Evolutionary conservation across 371 early-diverging fungal genomes (phyloP).

Genomic region (Mucor ambiguus): DNA sequence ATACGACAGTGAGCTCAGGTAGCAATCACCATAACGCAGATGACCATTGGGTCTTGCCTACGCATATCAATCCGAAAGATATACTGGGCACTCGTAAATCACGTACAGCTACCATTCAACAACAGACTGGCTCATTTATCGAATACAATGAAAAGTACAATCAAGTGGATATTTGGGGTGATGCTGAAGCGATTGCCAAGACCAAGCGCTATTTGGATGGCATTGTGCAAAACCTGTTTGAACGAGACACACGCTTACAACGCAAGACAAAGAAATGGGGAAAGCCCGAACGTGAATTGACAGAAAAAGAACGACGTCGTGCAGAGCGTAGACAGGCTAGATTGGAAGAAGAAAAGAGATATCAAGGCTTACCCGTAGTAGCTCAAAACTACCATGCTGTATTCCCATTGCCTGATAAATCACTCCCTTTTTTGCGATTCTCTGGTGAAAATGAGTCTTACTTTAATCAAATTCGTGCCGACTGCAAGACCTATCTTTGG

Average conservation of each 20-base stretch:
- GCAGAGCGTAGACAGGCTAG: constrained; percentile 30
- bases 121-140: constrained; percentile 29
- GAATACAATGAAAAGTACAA: constrained; percentile 36
- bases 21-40: constrained; percentile 29
- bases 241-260: not conserved
- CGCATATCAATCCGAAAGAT: constrained; percentile 21
- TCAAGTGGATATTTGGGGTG: constrained; percentile 55
- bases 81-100: constrained; percentile 24
- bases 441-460: constrained; percentile 38
- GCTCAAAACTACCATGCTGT: constrained; percentile 30
- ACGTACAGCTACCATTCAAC: constrained; percentile 31
- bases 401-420: constrained; percentile 30
- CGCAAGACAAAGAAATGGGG: constrained; percentile 47
- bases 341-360: constrained; percentile 32
- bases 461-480: constrained; percentile 41
- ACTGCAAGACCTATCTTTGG: constrained; percentile 40
- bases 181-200: constrained; percentile 18
- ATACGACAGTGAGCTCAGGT: constrained; percentile 17
- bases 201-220: constrained; percentile 33
- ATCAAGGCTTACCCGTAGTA: constrained; percentile 27
- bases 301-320: constrained; percentile 32
- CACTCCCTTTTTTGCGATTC: constrained; percentile 22
- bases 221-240: constrained; percentile 14
- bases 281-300: constrained; percentile 45
- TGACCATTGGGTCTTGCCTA: constrained; percentile 48